Conservation (phyloP, 306 rosid species). For the Vicia villosa region DNA sequence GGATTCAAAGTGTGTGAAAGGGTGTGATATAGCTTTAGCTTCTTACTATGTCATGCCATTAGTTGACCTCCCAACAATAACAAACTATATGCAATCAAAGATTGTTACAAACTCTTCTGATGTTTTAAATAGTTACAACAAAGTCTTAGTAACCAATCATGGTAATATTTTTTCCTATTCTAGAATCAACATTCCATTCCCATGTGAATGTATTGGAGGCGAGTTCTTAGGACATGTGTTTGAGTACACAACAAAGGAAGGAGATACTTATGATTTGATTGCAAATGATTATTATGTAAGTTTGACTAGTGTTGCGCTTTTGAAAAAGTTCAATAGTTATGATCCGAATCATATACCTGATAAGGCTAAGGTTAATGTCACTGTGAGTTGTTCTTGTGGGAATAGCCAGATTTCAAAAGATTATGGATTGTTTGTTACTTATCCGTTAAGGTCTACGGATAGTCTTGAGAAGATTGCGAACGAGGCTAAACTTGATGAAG, state of each 20-base stretch:
- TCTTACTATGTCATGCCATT: conserved; percentile 43
- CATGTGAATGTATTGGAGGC: conserved; percentile 53
- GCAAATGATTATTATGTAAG: conserved; percentile 42
- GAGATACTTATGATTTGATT: conserved; percentile 50
- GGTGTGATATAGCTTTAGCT: conserved; percentile 68
- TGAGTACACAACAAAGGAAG: conserved; percentile 34
- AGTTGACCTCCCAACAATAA: background rate
- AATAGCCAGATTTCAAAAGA: conserved; percentile 47
- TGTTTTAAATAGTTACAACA: conserved; percentile 41
- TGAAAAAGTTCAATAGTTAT: conserved; percentile 51
- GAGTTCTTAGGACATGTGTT: conserved; percentile 63
- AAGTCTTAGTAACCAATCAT: conserved; percentile 16
- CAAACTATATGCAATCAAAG: conserved; percentile 28
- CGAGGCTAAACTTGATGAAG: conserved; percentile 27
- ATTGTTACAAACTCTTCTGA: background rate
- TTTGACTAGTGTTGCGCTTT: conserved; percentile 54
- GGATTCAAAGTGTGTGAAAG: conserved; percentile 53
- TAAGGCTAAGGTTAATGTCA: conserved; percentile 46
- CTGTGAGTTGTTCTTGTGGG: conserved; percentile 75
- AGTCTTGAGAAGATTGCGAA: conserved; percentile 36
- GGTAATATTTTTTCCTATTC: rapidly evolving
- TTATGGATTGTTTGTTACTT: conserved; percentile 72
- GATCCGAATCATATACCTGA: conserved; percentile 26
- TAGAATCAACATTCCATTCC: conserved; percentile 56
- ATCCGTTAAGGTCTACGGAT: conserved; percentile 53